phyloP scores from a whole-genome alignment of 2,329 filamentous ascomycete genomes.

The Aspergillus aculeatus region DNA sequence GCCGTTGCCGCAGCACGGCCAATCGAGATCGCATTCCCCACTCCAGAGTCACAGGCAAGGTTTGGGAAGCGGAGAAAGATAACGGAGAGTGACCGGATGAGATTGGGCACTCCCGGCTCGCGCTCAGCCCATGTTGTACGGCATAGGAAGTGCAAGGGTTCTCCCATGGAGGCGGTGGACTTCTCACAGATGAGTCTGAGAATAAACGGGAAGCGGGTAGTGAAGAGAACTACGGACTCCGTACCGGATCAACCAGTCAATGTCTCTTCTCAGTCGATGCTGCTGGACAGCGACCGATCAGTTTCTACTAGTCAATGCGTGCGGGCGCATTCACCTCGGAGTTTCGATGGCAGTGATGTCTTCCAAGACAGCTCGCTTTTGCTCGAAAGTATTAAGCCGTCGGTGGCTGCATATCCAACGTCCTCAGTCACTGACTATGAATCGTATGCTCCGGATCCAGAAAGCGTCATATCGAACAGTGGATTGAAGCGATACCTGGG shows the following conservation, averaged over 20 bases:
- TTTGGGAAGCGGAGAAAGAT: constrained; percentile 39
- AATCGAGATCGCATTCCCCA: constrained; percentile 31
- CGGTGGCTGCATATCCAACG: not conserved
- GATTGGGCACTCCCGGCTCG: constrained; percentile 18
- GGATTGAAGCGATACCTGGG: too few relatives aligned
- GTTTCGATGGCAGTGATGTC: not conserved
- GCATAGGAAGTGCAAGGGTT: not conserved
- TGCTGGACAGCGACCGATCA: constrained; percentile 28
- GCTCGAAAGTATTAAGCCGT: not conserved
- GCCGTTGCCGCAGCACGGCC: constrained; percentile 35
- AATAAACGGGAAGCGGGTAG: constrained; percentile 23
- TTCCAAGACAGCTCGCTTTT: not conserved
- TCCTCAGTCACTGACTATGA: not conserved
- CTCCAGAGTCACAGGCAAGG: constrained; percentile 28
- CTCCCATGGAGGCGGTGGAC: constrained; percentile 3
- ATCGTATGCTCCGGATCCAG: not conserved
- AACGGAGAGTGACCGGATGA: constrained; percentile 30
- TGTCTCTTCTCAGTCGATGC: constrained; percentile 36
- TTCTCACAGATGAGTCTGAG: constrained; percentile 23
- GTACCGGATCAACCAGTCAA: constrained; percentile 8
- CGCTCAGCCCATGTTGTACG: not conserved
- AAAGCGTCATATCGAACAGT: not conserved
- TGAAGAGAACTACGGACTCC: not conserved
- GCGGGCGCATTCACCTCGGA: not conserved
- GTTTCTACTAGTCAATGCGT: not conserved